These are phyloP conservation scores for Coelastrella sp. DNA, from an alignment of 139 green algal genomes.

Conservation along the genomic window DNA sequence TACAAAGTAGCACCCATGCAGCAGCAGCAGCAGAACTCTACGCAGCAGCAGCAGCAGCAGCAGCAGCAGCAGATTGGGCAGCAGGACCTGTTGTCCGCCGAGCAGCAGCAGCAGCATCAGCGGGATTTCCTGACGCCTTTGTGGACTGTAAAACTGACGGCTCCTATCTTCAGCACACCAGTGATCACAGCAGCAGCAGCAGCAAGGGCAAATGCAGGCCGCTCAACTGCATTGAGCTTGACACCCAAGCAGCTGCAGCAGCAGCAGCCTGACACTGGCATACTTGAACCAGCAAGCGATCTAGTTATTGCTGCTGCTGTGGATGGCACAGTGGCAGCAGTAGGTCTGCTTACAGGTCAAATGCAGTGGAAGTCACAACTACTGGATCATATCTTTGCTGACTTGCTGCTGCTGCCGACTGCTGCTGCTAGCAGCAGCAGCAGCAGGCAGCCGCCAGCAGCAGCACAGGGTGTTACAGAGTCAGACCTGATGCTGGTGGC, in stretches of 20 bases:
- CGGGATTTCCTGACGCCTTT: not conserved
- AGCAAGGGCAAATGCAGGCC: too few relatives aligned
- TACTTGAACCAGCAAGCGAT: too few relatives aligned
- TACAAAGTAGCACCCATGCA: not conserved
- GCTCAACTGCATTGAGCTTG: too few relatives aligned
- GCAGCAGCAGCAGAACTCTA: slow-evolving; percentile 21
- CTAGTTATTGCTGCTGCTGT: not conserved
- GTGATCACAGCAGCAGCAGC: not conserved
- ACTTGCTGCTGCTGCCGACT: slow-evolving; percentile 43
- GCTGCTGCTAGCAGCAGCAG: not conserved
- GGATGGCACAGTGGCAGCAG: slow-evolving; percentile 5
- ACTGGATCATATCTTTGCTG: slow-evolving; percentile 48
- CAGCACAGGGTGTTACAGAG: too few relatives aligned
- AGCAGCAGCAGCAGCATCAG: too few relatives aligned
- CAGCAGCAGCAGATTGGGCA: too few relatives aligned
- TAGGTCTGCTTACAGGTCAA: not conserved
- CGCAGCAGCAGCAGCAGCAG: too few relatives aligned
- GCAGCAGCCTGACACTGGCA: too few relatives aligned
- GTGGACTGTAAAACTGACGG: not conserved
- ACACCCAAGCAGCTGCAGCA: too few relatives aligned
- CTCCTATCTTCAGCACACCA: slow-evolving; percentile 26
- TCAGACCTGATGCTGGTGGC: slow-evolving; percentile 9
- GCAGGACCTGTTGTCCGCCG: too few relatives aligned
- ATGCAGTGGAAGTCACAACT: not conserved
- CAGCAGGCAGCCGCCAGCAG: not conserved